Evolutionary conservation across 2,329 filamentous ascomycete species (phyloP), one percentile per base, ranked within the genome.

Genomic region (Ascochyta viciae-villosae): DNA sequence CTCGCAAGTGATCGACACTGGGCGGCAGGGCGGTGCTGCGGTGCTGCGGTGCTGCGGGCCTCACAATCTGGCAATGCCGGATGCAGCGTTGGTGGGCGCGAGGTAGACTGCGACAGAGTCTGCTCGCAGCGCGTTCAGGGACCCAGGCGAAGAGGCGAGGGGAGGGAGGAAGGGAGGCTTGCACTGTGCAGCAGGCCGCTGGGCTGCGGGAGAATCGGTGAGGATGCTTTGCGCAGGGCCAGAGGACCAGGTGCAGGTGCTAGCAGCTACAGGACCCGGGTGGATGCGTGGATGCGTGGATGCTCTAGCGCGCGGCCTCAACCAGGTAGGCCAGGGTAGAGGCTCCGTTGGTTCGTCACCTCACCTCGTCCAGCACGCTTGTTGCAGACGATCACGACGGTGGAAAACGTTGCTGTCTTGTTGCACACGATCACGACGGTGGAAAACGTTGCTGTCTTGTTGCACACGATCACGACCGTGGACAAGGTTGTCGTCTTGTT

Each of bases 1-100:
- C 41, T 50, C 19, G 53, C 45, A 47, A 22, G 42, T 50, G 53
- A 56, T 56, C 53, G 47, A 34, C 53, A 24, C 41, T 50, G 47
- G 42, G 53, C 53, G 47, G 35, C 34, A 56, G 53, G 39, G 53
- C 45, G 41, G 27, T 46, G 29, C 31, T 40, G 47, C 46, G 37
- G 52, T 13, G 22, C 15, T 45, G 47, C 33, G 41, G 24, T 46
- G 33, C 37, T 40, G 46, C 42, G 37, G 13, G 5, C 10, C 46
- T 23, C 35, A n/a, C 35, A 40, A 19, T 33, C 29, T 29, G 24
- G 43, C 31, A 22, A n/a, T 43, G 53, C 53, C 53, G 47, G 47
- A 51, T 56, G 53, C 53, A 56, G 53, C 38, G 47, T n/a, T 43
- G 9, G 43, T n/a, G 19, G 4, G 35, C 27, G 53, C 46, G 29